Conservation (phyloP, 495 filamentous ascomycete species). For the Penicillium subrubescens region DNA sequence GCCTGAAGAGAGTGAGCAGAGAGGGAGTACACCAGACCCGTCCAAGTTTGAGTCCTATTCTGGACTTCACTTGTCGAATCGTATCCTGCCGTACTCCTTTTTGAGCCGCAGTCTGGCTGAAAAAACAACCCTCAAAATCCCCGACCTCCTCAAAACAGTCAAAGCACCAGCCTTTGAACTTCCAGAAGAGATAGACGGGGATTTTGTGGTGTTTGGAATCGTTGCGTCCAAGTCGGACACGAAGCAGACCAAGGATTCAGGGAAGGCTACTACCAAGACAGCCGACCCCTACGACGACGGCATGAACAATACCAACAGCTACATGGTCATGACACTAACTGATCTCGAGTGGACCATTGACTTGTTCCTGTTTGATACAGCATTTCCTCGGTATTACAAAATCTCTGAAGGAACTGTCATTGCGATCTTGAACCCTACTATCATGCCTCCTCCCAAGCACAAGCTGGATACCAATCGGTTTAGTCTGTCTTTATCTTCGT, state of each 20-base stretch:
- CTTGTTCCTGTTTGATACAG: constrained; percentile 87
- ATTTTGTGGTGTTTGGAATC: constrained; percentile 85
- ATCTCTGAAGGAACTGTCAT: constrained; percentile 82
- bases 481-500: constrained; percentile 77
- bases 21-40: constrained; percentile 34
- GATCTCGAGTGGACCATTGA: constrained; percentile 92
- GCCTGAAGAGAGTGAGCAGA: constrained; percentile 13
- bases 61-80: constrained; percentile 77
- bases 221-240: constrained; percentile 86
- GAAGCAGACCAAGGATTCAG: constrained; percentile 60
- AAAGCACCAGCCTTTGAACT: constrained; percentile 83
- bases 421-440: constrained; percentile 88
- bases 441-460: constrained; percentile 79
- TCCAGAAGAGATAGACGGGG: constrained; percentile 82
- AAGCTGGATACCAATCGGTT: constrained; percentile 79
- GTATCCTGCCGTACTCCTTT: constrained; percentile 79
- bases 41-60: constrained; percentile 83
- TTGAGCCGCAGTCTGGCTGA: constrained; percentile 72
- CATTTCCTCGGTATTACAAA: constrained; percentile 90
- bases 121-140: constrained; percentile 77
- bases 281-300: constrained; percentile 54
- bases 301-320: constrained; percentile 67
- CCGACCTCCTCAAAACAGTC: constrained; percentile 78
- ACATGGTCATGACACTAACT: constrained; percentile 86
- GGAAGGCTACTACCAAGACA: constrained; percentile 46